Evolutionary conservation across 805 yeast genomes (phyloP).

Genomic region (Candida suzukii): DNA sequence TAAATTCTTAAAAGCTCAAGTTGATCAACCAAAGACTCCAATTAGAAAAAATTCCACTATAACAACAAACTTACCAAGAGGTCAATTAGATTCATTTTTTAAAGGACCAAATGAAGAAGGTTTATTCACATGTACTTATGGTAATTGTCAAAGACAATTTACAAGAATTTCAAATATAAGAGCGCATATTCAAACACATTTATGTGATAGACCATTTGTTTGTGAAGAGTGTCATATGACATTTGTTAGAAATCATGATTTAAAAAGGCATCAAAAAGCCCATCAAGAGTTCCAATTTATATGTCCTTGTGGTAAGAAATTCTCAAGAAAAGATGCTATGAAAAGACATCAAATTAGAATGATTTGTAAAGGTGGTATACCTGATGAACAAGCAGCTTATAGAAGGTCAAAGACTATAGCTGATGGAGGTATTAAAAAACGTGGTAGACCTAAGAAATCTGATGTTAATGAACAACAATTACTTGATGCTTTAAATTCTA

Average conservation of each 20-base stretch:
- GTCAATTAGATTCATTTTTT: conserved; percentile 78
- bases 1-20: conserved; percentile 27
- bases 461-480: not conserved
- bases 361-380: conserved; percentile 74
- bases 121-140: conserved; percentile 65
- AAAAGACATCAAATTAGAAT: conserved; percentile 71
- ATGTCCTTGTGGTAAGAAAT: conserved; percentile 93
- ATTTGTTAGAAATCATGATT: conserved; percentile 93
- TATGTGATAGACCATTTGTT: conserved; percentile 86
- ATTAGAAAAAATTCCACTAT: conserved; percentile 40
- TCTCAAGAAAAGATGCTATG: conserved; percentile 84
- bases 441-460: conserved; percentile 27
- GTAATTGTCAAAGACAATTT: conserved; percentile 76
- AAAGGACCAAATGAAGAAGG: conserved; percentile 72
- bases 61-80: conserved; percentile 76
- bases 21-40: conserved; percentile 29
- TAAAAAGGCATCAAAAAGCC: conserved; percentile 82
- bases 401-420: conserved; percentile 9
- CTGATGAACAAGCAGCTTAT: conserved; percentile 22
- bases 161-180: conserved; percentile 86
- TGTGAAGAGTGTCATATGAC: conserved; percentile 75
- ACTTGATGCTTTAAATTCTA: not conserved
- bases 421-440: conserved; percentile 19
- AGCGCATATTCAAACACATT: conserved; percentile 94
- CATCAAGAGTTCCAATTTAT: conserved; percentile 66